Evolutionary conservation across 1,284 basidiomycete species (phyloP).

Genomic region (Anthracocystis panici-leucophaei): DNA sequence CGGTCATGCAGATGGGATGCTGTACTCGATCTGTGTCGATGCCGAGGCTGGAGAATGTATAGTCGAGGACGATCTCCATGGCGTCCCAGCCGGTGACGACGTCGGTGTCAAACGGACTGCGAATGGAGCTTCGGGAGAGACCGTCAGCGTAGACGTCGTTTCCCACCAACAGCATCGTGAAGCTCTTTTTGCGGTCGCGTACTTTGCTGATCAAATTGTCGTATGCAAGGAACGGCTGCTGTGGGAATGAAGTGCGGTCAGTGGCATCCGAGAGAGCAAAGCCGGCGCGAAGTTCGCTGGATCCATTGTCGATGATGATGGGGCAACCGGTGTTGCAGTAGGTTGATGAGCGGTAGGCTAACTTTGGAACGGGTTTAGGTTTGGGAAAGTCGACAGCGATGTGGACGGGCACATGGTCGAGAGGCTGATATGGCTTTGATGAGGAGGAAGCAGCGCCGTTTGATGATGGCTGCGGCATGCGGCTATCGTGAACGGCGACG

Average conservation of each 20-base stretch:
- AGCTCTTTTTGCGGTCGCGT: conserved; percentile 61
- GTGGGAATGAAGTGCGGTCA: conserved; percentile 40
- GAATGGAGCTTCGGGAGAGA: conserved; percentile 55
- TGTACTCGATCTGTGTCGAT: conserved; percentile 82
- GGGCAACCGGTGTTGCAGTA: conserved; percentile 69
- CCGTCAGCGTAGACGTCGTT: conserved; percentile 65
- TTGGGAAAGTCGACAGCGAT: conserved; percentile 44
- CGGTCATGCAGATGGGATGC: conserved; percentile 94
- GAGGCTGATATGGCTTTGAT: conserved; percentile 41
- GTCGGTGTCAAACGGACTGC: conserved; percentile 64
- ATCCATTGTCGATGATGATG: conserved; percentile 93
- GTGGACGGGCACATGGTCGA: conserved; percentile 44
- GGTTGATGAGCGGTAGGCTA: conserved; percentile 48
- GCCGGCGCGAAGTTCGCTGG: conserved; percentile 88
- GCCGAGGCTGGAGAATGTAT: conserved; percentile 86
- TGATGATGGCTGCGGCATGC: conserved; percentile 20
- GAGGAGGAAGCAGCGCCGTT: conserved; percentile 16
- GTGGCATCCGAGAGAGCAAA: conserved; percentile 73
- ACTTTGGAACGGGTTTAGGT: conserved; percentile 38
- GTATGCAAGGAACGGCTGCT: conserved; percentile 53
- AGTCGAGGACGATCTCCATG: conserved; percentile 88
- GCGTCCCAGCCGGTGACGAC: conserved; percentile 67
- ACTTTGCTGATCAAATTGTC: conserved; percentile 66
- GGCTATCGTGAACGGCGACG: conserved; percentile 38
- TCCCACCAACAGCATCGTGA: conserved; percentile 62